Evolutionary conservation across 2,329 filamentous ascomycete species (phyloP).

Genomic region (Colletotrichum brevisporum): DNA sequence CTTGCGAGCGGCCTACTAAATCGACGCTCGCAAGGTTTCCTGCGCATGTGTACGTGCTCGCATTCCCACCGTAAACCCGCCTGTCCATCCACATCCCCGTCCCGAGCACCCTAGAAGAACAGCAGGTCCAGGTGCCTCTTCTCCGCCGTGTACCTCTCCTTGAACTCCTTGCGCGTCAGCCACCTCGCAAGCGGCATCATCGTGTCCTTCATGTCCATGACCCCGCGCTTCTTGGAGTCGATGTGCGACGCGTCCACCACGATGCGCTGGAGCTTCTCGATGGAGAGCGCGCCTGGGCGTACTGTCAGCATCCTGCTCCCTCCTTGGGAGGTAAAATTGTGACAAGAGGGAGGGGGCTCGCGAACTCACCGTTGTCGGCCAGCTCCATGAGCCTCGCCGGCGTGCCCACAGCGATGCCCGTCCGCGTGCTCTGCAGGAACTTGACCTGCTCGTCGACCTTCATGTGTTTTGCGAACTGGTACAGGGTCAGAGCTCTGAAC

Average conservation of each 20-base stretch:
- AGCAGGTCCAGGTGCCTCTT: slow-evolving; percentile 72
- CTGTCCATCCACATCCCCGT: not conserved
- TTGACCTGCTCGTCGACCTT: slow-evolving; percentile 90
- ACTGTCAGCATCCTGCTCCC: not conserved
- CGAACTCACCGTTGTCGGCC: slow-evolving; percentile 83
- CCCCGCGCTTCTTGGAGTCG: slow-evolving; percentile 92
- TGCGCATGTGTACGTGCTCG: not conserved
- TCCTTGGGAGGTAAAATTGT: too few species aligned
- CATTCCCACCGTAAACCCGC: not conserved
- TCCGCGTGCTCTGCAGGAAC: slow-evolving; percentile 77
- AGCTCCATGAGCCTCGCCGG: slow-evolving; percentile 86
- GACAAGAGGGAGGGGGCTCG: too few species aligned
- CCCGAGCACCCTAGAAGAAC: slow-evolving; percentile 67
- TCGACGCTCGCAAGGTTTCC: too few species aligned
- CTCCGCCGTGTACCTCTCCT: slow-evolving; percentile 75
- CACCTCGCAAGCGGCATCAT: slow-evolving; percentile 84
- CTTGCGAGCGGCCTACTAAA: too few species aligned
- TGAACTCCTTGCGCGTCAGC: slow-evolving; percentile 79
- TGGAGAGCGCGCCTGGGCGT: slow-evolving; percentile 73
- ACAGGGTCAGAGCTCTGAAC: slow-evolving; percentile 30
- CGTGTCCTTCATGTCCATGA: slow-evolving; percentile 96
- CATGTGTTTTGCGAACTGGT: slow-evolving; percentile 93
- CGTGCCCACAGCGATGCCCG: slow-evolving; percentile 92
- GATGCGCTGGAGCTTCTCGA: slow-evolving; percentile 81
- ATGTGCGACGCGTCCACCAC: slow-evolving; percentile 94